Evolutionary conservation across 345 rosid species (phyloP).

Genomic region (Hevea brasiliensis): DNA sequence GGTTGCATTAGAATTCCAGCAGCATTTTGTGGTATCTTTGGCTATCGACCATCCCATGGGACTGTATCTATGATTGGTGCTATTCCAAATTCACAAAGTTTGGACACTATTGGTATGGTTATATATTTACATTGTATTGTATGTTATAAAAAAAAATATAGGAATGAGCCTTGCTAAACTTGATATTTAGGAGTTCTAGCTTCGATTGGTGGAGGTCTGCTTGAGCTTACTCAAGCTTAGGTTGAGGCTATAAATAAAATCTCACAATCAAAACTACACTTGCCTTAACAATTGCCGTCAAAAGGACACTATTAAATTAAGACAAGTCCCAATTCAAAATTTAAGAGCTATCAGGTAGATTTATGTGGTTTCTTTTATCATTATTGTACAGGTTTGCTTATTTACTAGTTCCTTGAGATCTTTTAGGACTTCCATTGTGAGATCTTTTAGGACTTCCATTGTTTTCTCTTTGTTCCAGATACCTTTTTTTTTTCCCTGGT

Average conservation of each 20-base stretch:
- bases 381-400: neutral
- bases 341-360: no score
- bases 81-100: constrained; percentile 78
- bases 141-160: neutral
- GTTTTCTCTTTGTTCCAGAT: constrained; percentile 8
- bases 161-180: neutral
- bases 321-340: no score
- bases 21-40: constrained; percentile 83
- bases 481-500: constrained; percentile 18
- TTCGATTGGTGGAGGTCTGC: neutral
- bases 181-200: neutral
- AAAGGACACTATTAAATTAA: no score
- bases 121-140: constrained; percentile 8
- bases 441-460: constrained; percentile 12
- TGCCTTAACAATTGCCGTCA: neutral
- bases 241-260: no score
- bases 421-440: constrained; percentile 8
- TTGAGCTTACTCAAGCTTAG: neutral
- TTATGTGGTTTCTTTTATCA: no score
- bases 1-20: constrained; percentile 81
- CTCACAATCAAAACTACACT: no score
- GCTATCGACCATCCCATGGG: constrained; percentile 87
- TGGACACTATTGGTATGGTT: constrained; percentile 73
- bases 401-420: neutral
- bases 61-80: constrained; percentile 69